Evolutionary conservation across 371 early-diverging fungal genomes (phyloP).

Genomic region (Furculomyces boomerangus): DNA sequence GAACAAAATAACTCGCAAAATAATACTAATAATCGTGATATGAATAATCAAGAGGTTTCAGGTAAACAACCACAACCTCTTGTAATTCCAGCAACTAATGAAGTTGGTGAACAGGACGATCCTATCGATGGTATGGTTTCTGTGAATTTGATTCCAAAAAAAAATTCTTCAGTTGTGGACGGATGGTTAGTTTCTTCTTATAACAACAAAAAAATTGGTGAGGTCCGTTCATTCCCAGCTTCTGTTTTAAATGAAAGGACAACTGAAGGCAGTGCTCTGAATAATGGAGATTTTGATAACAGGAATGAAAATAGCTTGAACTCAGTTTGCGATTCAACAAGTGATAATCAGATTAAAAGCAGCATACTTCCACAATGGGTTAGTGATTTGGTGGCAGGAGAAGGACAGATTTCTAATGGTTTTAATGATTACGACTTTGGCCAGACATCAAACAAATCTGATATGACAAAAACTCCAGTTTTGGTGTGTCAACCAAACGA

Average conservation of each 20-base stretch:
- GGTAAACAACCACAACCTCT: slow-evolving; percentile 3
- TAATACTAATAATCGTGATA: slow-evolving; percentile 8
- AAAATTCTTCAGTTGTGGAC: not conserved
- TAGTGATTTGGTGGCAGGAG: not conserved
- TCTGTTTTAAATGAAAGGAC: no score
- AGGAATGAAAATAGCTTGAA: no score
- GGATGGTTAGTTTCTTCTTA: not conserved
- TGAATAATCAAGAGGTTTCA: no score
- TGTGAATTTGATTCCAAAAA: slow-evolving; percentile 12
- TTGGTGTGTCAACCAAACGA: no score
- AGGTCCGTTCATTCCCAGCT: no score
- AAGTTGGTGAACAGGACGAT: slow-evolving; percentile 19
- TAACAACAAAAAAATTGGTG: not conserved
- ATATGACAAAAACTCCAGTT: no score
- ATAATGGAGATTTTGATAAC: no score
- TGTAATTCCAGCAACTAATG: slow-evolving; percentile 19
- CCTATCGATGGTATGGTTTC: slow-evolving; percentile 25
- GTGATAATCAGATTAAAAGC: not conserved
- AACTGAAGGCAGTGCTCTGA: no score
- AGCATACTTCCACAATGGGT: not conserved
- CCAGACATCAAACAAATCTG: no score
- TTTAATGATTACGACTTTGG: not conserved
- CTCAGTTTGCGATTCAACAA: no score
- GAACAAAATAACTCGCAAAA: slow-evolving; percentile 17
- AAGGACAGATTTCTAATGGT: not conserved